Evolutionary conservation across 2,329 filamentous ascomycete species (phyloP).

Genomic region (Aureobasidium leucospermi): DNA sequence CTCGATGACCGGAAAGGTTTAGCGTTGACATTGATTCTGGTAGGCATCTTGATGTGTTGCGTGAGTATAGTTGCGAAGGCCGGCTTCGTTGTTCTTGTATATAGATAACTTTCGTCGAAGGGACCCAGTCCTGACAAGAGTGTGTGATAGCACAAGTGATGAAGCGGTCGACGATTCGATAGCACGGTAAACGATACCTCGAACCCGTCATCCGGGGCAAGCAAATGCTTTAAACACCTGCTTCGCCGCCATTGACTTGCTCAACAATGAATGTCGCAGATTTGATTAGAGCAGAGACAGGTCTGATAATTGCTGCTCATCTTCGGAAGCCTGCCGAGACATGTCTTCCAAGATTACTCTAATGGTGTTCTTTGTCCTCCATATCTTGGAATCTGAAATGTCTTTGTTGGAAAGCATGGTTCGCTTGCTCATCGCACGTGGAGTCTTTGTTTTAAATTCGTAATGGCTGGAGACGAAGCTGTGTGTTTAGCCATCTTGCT

Average conservation of each 20-base stretch:
- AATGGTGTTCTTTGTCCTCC: neutral
- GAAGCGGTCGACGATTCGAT: neutral
- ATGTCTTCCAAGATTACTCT: neutral
- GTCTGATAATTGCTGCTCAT: neutral
- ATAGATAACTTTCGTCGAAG: neutral
- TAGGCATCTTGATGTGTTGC: conserved; percentile 21
- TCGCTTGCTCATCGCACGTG: neutral
- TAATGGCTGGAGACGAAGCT: neutral
- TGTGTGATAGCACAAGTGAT: neutral
- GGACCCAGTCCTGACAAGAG: conserved; percentile 1
- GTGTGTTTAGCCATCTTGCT: neutral
- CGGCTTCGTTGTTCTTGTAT: neutral
- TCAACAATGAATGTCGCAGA: conserved; percentile 6
- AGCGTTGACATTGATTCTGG: conserved; percentile 28
- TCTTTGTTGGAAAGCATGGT: neutral
- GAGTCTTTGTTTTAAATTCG: conserved; percentile 5
- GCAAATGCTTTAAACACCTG: neutral
- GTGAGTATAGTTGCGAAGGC: neutral
- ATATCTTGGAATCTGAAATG: neutral
- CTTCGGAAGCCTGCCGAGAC: neutral
- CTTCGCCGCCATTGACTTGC: neutral
- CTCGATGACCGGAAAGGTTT: conserved; percentile 36
- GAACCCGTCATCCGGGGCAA: neutral
- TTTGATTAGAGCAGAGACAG: neutral
- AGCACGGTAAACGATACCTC: neutral